Percentiles rank a stretch among this genome's conserved stretches.
phyloP scores from a whole-genome alignment of 1,139 yeast genomes.

The Hyphopichia wangnamkhiaoensis region DNA sequence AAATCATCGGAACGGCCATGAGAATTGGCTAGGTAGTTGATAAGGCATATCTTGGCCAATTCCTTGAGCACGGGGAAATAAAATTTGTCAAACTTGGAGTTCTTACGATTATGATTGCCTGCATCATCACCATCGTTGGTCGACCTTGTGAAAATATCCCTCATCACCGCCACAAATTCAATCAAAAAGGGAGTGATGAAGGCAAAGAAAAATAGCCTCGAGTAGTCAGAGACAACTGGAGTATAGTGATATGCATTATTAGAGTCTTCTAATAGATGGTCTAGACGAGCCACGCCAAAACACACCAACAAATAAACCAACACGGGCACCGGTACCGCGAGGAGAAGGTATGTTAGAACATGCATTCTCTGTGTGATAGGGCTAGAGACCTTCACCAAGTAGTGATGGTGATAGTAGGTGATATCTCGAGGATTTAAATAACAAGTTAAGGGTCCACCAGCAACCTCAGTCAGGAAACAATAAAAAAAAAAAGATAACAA shows the following conservation, averaged over 20 bases:
- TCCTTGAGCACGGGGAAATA: conserved; percentile 17
- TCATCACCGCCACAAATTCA: background rate
- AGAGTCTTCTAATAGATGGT: background rate
- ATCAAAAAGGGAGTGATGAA: conserved; percentile 1
- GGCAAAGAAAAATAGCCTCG: conserved; percentile 2
- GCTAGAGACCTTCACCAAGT: too few relatives aligned
- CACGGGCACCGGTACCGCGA: background rate
- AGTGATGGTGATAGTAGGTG: too few relatives aligned
- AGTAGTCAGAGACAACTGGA: background rate
- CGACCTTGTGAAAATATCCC: conserved; percentile 1
- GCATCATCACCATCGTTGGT: background rate
- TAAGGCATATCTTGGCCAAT: conserved; percentile 9
- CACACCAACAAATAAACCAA: background rate
- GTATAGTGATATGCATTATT: background rate
- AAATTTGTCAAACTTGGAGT: conserved; percentile 12
- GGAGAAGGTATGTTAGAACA: background rate
- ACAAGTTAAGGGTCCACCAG: too few relatives aligned
- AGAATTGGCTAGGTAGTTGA: conserved; percentile 8
- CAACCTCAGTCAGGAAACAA: too few relatives aligned
- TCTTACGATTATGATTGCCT: background rate
- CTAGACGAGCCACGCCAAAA: background rate
- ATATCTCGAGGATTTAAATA: too few relatives aligned
- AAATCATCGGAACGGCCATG: background rate
- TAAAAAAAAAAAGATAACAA: too few relatives aligned
- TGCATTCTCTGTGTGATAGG: background rate